Evolutionary conservation across 2,329 filamentous ascomycete species (phyloP).

Genomic region (Myriosclerotinia curreyana): DNA sequence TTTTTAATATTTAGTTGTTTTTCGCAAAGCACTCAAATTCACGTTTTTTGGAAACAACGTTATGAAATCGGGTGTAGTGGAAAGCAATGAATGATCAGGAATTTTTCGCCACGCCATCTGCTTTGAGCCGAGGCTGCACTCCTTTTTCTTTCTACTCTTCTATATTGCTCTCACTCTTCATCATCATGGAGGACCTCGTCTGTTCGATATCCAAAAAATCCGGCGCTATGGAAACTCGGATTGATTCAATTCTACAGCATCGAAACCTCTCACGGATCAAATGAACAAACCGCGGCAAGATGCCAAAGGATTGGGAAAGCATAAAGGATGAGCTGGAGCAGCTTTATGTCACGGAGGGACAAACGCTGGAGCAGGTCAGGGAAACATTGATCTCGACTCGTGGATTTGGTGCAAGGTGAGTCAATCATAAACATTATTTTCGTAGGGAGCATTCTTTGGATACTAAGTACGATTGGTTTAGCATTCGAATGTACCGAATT

Average conservation of each 20-base stretch:
- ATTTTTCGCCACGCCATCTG: slow-evolving; percentile 11
- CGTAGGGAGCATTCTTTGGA: neutral
- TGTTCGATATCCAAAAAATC: neutral
- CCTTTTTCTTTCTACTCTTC: neutral
- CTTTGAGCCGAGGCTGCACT: slow-evolving; percentile 18
- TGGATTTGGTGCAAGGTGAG: slow-evolving; percentile 29
- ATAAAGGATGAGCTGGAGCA: slow-evolving; percentile 27
- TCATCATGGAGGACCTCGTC: neutral
- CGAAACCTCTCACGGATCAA: neutral
- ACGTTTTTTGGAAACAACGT: no score
- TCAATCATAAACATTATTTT: neutral
- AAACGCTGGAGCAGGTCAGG: slow-evolving; percentile 26
- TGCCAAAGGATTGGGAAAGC: slow-evolving; percentile 28
- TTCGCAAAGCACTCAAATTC: no score
- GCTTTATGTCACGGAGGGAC: slow-evolving; percentile 26
- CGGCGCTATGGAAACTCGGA: slow-evolving; percentile 11
- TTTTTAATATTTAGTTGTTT: no score
- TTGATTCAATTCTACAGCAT: neutral
- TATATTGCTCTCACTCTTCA: neutral
- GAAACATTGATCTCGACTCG: slow-evolving; percentile 22
- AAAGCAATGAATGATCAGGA: neutral
- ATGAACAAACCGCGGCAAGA: slow-evolving; percentile 14
- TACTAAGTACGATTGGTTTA: slow-evolving; percentile 7
- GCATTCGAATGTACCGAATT: slow-evolving; percentile 25
- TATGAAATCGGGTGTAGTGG: no score